phyloP scores from a whole-genome alignment of 306 rosid genomes.

The Rosa rugosa region DNA sequence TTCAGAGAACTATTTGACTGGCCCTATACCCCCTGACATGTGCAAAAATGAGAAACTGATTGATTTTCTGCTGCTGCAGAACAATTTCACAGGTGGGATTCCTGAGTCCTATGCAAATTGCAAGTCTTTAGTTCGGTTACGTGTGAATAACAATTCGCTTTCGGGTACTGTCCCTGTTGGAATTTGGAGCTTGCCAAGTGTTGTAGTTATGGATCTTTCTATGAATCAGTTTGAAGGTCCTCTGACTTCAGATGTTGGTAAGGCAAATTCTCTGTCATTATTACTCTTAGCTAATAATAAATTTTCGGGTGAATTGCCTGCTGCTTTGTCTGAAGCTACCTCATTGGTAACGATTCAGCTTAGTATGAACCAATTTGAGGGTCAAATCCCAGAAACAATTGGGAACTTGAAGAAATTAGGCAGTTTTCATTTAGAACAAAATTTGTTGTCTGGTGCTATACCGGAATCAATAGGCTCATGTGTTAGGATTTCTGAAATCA shows the following conservation, averaged over 20 bases:
- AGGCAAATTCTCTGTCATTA: slow-evolving; percentile 66
- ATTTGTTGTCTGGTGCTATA: slow-evolving; percentile 60
- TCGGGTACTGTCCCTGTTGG: slow-evolving; percentile 78
- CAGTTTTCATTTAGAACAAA: slow-evolving; percentile 46
- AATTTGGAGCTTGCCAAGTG: slow-evolving; percentile 70
- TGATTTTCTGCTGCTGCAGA: slow-evolving; percentile 48
- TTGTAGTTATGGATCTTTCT: slow-evolving; percentile 48
- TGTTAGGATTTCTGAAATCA: slow-evolving; percentile 48
- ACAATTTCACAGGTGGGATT: slow-evolving; percentile 68
- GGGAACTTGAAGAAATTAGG: slow-evolving; percentile 61
- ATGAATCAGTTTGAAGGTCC: slow-evolving; percentile 77
- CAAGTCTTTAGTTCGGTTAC: slow-evolving; percentile 51
- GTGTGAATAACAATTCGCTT: slow-evolving; percentile 61
- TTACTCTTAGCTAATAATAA: slow-evolving; percentile 46
- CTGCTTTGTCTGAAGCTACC: slow-evolving; percentile 52
- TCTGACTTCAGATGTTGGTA: slow-evolving; percentile 52
- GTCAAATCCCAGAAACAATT: slow-evolving; percentile 56
- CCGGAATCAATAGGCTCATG: slow-evolving; percentile 78
- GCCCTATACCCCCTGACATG: slow-evolving; percentile 75
- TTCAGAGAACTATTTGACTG: slow-evolving; percentile 69
- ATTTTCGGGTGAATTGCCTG: slow-evolving; percentile 73
- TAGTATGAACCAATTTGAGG: slow-evolving; percentile 56
- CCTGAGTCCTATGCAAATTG: slow-evolving; percentile 66
- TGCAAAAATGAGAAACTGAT: slow-evolving; percentile 56
- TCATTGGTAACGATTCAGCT: slow-evolving; percentile 52